Conservation (phyloP, 2,329 filamentous ascomycete genomes). For the Clarireedia homoeocarpa region DNA sequence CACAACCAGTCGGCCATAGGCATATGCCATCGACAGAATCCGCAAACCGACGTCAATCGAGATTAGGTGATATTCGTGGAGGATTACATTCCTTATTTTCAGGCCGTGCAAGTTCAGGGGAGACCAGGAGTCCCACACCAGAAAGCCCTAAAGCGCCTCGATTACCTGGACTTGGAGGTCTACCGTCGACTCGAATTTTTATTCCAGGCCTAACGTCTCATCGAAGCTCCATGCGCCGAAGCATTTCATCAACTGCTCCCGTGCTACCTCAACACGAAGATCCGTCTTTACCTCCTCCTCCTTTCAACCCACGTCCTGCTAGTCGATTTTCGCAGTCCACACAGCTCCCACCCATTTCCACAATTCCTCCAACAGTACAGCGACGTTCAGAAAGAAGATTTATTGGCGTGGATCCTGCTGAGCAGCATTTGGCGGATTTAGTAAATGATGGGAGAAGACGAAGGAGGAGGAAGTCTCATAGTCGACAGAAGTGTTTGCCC, state of each 20-base stretch:
- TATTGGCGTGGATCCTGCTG: conserved; percentile 40
- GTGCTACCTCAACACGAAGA: not conserved
- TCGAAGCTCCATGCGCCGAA: conserved; percentile 31
- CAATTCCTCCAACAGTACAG: conserved; percentile 12
- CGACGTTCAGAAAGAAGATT: conserved; percentile 25
- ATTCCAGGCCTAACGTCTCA: conserved; percentile 33
- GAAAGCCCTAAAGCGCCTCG: conserved; percentile 42
- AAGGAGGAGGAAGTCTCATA: conserved; percentile 20
- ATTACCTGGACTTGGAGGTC: conserved; percentile 30
- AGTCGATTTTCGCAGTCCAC: conserved; percentile 12
- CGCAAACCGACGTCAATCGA: conserved; percentile 15
- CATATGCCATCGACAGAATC: conserved; percentile 13
- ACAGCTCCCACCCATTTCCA: conserved; percentile 10
- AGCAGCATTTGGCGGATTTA: conserved; percentile 39
- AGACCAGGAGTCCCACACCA: conserved; percentile 13
- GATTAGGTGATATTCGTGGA: conserved; percentile 18
- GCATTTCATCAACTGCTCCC: conserved; percentile 5
- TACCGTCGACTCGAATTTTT: conserved; percentile 36
- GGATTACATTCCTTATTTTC: conserved; percentile 23
- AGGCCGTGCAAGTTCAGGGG: conserved; percentile 22
- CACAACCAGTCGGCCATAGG: conserved; percentile 11
- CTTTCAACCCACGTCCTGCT: conserved; percentile 14
- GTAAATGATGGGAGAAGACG: conserved; percentile 35
- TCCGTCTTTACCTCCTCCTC: conserved; percentile 4
- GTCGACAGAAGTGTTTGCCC: conserved; percentile 34